Conservation (phyloP, 2,329 filamentous ascomycete genomes). For the Daldinia sp. region DNA sequence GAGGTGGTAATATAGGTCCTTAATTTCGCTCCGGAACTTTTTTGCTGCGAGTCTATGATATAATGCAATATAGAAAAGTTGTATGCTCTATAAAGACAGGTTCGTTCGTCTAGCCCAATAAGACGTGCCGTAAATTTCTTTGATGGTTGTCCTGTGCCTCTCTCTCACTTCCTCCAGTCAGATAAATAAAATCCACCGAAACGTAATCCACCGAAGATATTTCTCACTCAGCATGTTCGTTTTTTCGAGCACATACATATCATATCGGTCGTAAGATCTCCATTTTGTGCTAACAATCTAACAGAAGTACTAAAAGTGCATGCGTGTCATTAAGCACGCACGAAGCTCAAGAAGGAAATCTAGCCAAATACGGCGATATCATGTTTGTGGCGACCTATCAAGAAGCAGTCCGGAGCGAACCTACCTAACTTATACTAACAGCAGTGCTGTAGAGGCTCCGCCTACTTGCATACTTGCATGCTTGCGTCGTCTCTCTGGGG, state of each 20-base stretch:
- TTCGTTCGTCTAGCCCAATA: neutral
- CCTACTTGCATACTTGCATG: conserved; percentile 26
- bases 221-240: neutral
- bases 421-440: neutral
- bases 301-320: neutral
- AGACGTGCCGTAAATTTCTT: neutral
- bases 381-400: neutral
- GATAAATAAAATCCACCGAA: neutral
- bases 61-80: conserved; percentile 3
- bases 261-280: neutral
- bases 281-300: neutral
- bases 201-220: conserved; percentile 2
- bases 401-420: neutral
- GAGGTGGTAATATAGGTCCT: conserved; percentile 3
- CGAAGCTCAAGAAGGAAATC: neutral
- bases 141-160: neutral
- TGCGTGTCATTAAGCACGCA: conserved; percentile 10
- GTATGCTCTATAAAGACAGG: conserved; percentile 2
- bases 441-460: neutral
- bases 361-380: conserved; percentile 1
- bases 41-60: neutral
- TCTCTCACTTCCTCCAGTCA: neutral
- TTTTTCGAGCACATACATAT: neutral
- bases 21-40: neutral
- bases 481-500: conserved; percentile 17